These are phyloP conservation scores for Lithocarpus polystachyus DNA, from an alignment of 306 rosid genomes.

Conservation along the genomic window DNA sequence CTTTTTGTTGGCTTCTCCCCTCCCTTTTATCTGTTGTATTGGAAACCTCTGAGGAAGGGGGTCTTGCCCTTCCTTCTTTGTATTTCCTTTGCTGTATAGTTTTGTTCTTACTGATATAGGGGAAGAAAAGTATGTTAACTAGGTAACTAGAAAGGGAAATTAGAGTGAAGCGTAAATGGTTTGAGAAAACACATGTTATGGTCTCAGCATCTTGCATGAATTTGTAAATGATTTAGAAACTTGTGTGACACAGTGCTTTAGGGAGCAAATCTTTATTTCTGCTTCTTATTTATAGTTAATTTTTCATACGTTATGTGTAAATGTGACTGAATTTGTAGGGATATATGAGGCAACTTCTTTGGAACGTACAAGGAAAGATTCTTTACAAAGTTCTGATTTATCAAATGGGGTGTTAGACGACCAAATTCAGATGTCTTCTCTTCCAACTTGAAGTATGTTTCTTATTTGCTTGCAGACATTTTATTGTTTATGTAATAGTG, in stretches of 20 bases:
- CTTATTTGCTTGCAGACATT: slow-evolving; percentile 4
- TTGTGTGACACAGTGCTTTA: neutral
- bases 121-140: too few species aligned
- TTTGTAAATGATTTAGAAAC: neutral
- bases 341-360: slow-evolving; percentile 86
- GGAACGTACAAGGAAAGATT: slow-evolving; percentile 72
- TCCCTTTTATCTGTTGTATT: too few species aligned
- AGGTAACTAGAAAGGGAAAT: too few species aligned
- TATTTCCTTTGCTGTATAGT: too few species aligned
- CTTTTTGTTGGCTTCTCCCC: too few species aligned
- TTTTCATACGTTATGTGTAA: neutral
- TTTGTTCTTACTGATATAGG: too few species aligned
- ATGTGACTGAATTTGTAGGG: slow-evolving; percentile 49
- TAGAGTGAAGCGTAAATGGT: too few species aligned
- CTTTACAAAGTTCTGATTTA: slow-evolving; percentile 45
- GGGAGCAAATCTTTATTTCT: neutral
- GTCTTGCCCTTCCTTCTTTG: too few species aligned
- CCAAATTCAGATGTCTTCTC: slow-evolving; percentile 64
- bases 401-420: slow-evolving; percentile 56
- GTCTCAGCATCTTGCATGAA: neutral
- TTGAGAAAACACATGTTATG: neutral
- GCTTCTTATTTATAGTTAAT: slow-evolving; percentile 8
- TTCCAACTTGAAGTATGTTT: slow-evolving; percentile 83
- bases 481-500: slow-evolving; percentile 5
- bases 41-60: too few species aligned